Evolutionary conservation across 1,139 yeast genomes (phyloP).

Genomic region (Saccharomyces pastorianus): DNA sequence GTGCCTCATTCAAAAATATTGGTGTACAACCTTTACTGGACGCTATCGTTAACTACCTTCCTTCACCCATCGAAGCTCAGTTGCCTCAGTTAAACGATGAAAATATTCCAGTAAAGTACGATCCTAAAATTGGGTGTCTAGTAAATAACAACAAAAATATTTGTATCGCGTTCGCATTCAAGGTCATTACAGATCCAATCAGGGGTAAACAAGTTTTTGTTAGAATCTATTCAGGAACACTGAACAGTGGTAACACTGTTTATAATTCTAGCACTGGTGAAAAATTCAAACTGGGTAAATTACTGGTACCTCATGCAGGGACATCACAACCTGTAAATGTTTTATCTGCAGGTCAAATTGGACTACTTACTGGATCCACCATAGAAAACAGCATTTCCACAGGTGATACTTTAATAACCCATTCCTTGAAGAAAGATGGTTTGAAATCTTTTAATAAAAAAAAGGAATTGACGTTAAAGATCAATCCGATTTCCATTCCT

Average conservation of each 20-base stretch:
- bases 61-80: conserved; percentile 64
- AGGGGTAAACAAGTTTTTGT: conserved; percentile 81
- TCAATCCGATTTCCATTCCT: conserved; percentile 76
- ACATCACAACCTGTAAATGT: conserved; percentile 60
- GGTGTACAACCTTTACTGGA: conserved; percentile 94
- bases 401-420: conserved; percentile 79
- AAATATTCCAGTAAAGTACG: conserved; percentile 35
- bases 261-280: conserved; percentile 65
- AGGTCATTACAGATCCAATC: conserved; percentile 77
- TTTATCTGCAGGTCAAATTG: conserved; percentile 74
- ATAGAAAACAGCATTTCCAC: conserved; percentile 56
- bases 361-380: conserved; percentile 49
- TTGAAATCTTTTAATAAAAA: conserved; percentile 33
- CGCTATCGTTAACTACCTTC: conserved; percentile 67
- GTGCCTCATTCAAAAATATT: conserved; percentile 84
- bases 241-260: conserved; percentile 54
- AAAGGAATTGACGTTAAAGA: conserved; percentile 42
- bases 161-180: conserved; percentile 78
- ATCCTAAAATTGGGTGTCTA: conserved; percentile 41
- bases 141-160: conserved; percentile 49
- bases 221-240: conserved; percentile 76
- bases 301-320: conserved; percentile 85
- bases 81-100: conserved; percentile 46
- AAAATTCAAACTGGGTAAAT: conserved; percentile 55
- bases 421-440: conserved; percentile 44